Evolutionary conservation across 164 flowering plant species (phyloP).

Genomic region (Malania oleifera): DNA sequence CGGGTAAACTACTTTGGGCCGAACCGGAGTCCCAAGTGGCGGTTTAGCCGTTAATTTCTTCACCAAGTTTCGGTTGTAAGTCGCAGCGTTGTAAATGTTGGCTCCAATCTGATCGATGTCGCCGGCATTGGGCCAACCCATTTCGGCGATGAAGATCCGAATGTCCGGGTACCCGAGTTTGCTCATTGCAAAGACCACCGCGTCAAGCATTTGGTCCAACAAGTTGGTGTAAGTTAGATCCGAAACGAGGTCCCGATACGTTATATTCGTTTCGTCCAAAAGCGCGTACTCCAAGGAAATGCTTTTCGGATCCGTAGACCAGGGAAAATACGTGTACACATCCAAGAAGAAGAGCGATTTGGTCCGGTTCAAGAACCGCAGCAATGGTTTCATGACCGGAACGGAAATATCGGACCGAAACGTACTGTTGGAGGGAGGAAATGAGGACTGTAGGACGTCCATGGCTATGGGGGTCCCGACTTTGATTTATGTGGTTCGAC

Average conservation of each 20-base stretch:
- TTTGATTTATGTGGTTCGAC: too few species aligned
- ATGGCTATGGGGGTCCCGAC: constrained; percentile 78
- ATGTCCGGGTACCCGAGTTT: constrained; percentile 50
- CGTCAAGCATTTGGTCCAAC: constrained; percentile 87
- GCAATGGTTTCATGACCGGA: constrained; percentile 54
- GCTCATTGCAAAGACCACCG: constrained; percentile 61
- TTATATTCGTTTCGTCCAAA: constrained; percentile 24
- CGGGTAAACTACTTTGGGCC: constrained; percentile 57
- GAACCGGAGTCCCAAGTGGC: constrained; percentile 73
- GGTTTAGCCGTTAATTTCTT: constrained; percentile 41
- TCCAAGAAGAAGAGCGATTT: constrained; percentile 80
- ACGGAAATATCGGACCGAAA: constrained; percentile 61
- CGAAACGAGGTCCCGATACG: constrained; percentile 54
- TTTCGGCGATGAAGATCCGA: constrained; percentile 60
- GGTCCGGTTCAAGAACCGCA: constrained; percentile 71
- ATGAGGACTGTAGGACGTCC: constrained; percentile 63
- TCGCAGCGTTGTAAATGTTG: constrained; percentile 77
- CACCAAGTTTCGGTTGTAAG: constrained; percentile 71
- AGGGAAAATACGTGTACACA: constrained; percentile 75
- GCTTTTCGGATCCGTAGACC: constrained; percentile 43
- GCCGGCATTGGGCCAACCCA: constrained; percentile 89
- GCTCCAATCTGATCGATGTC: constrained; percentile 77
- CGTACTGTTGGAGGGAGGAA: constrained; percentile 79
- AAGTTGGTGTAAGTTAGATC: constrained; percentile 55
- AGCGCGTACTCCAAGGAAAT: constrained; percentile 72